These are phyloP conservation scores for Pistacia vera DNA, from an alignment of 345 rosid genomes.

Conservation along the genomic window DNA sequence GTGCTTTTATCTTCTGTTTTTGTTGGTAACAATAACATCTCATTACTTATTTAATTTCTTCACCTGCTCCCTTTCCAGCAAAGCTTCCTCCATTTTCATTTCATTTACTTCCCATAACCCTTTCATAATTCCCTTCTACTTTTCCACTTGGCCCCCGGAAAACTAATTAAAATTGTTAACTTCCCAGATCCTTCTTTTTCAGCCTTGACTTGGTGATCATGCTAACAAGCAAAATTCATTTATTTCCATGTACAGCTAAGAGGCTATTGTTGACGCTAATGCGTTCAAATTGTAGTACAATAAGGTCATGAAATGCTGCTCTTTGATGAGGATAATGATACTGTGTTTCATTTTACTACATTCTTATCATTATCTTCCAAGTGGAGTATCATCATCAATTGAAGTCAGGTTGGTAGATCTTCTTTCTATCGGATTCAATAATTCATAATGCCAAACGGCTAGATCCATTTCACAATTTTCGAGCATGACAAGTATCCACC, in stretches of 20 bases:
- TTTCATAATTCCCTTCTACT: constrained; percentile 13
- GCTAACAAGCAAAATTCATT: neutral
- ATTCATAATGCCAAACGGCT: constrained; percentile 72
- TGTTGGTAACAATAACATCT: constrained; percentile 27
- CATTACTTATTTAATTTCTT: constrained; percentile 37
- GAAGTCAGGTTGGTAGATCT: constrained; percentile 19
- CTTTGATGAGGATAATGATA: constrained; percentile 33
- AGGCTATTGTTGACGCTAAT: constrained; percentile 5
- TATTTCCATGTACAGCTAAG: neutral
- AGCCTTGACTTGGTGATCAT: constrained; percentile 3
- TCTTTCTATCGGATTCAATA: constrained; percentile 25
- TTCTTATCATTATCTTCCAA: neutral
- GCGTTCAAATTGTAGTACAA: constrained; percentile 1
- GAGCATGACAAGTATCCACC: constrained; percentile 66
- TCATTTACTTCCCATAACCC: constrained; percentile 22
- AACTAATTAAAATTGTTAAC: neutral
- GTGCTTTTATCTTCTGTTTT: constrained; percentile 43
- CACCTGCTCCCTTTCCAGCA: constrained; percentile 59
- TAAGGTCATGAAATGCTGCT: constrained; percentile 38
- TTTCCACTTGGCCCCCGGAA: constrained; percentile 40
- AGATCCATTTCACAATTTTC: constrained; percentile 41
- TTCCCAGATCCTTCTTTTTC: constrained; percentile 33
- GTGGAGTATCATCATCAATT: neutral
- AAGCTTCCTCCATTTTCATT: constrained; percentile 41
- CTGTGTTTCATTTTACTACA: constrained; percentile 12